Evolutionary conservation across 768 basidiomycete species (phyloP), one percentile per base, ranked within the genome.

Genomic region (Termitomyces sp.): DNA sequence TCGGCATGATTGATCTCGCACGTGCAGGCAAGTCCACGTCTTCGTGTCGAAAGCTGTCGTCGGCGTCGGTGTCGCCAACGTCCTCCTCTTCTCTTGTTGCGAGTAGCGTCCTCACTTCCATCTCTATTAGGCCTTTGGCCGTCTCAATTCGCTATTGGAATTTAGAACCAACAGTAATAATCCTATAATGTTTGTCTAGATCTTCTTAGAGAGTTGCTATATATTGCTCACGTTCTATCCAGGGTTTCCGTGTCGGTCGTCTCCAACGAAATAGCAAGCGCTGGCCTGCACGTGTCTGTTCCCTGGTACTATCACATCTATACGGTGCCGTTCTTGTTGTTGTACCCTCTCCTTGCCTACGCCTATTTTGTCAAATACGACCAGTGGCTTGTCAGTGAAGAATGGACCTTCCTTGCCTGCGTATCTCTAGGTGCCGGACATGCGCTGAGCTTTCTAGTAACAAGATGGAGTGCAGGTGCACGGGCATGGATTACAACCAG

Each of bases 361-460:
- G 89, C 95, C 25, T 98, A 98, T 79, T 92, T 89, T 68, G 73
- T 94, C 74, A 88, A 84, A 73, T 97, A 98, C 73, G 92, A 96
- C 68, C 77, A 87, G 63, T 97, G 92, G 91, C 78, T 98, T 58
- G 83, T 88, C 69, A 92, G 91, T 60, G 94, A 96, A 75, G 96
- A 98, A 72, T 98, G 96, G 96, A 96, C 97, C 0, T 99, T 98
- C 71, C 83, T 98, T 25, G 92, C 91, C 42, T 94, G 91, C 65
- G 89, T 96, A 14, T 76, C 86, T 3, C 83, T 99, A 8, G 91
- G 91, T 25, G 89, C 85, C 6, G 86, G 90, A 2, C 97, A 98
- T 72, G 94, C 94, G 3, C 82, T 99, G 60, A 94, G 92, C 69
- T 99, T 95, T 74, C 79, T 99, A 49, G 79, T 90, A 12, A 99